phyloP scores from a whole-genome alignment of 1,139 yeast genomes.

The Kurtzmaniella quercitrusa region DNA sequence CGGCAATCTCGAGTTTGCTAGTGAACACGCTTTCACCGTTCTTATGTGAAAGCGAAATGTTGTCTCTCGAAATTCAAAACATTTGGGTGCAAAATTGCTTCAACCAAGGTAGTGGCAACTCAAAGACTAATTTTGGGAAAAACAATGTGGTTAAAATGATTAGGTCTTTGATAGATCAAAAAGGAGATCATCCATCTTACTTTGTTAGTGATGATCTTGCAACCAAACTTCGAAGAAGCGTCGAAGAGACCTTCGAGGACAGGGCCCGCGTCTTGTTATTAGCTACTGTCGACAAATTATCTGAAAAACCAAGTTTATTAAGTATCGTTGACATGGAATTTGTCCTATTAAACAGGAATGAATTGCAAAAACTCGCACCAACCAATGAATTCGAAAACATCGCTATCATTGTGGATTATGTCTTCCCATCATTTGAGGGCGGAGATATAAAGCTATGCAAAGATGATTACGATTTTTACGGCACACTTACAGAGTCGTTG shows the following conservation, averaged over 20 bases:
- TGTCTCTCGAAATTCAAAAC: conserved; percentile 15
- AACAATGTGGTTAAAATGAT: background rate
- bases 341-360: background rate
- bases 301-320: background rate
- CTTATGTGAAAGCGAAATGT: conserved; percentile 10
- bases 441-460: background rate
- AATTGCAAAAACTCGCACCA: background rate
- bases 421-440: background rate
- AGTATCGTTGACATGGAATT: background rate
- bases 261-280: background rate
- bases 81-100: background rate
- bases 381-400: background rate
- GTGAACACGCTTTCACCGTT: conserved; percentile 19
- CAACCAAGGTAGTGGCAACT: background rate
- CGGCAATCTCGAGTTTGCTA: conserved; percentile 17
- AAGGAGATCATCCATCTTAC: no score
- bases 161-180: background rate
- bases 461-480: background rate
- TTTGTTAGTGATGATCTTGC: no score
- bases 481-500: background rate
- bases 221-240: no score
- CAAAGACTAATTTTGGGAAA: background rate
- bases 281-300: background rate
- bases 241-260: background rate
- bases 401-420: background rate